These are phyloP conservation scores for Saccharomyces uvarum DNA, from an alignment of 1,139 yeast genomes.

Conservation along the genomic window DNA sequence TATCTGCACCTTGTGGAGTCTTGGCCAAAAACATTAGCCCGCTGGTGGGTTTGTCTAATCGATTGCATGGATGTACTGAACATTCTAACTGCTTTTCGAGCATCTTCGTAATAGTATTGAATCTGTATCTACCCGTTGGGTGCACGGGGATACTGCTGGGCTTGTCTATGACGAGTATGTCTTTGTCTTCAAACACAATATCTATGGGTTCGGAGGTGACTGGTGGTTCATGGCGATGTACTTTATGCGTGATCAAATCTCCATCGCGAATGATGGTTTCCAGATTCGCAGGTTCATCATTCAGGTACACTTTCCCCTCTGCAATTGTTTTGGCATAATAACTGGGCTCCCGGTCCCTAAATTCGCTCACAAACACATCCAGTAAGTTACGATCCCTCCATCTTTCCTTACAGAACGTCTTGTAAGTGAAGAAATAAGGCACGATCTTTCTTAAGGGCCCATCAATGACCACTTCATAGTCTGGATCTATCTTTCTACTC, in stretches of 20 bases:
- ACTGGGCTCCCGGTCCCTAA: slow-evolving; percentile 66
- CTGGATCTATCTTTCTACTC: slow-evolving; percentile 30
- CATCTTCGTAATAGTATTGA: slow-evolving; percentile 78
- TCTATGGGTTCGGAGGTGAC: slow-evolving; percentile 64
- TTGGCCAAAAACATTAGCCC: slow-evolving; percentile 92
- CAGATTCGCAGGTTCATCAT: slow-evolving; percentile 53
- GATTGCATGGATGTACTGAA: slow-evolving; percentile 77
- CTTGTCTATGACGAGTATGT: slow-evolving; percentile 77
- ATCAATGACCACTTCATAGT: slow-evolving; percentile 35
- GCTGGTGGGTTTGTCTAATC: slow-evolving; percentile 83
- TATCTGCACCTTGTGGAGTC: slow-evolving; percentile 71
- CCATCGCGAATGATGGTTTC: slow-evolving; percentile 73
- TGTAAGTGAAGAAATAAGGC: slow-evolving; percentile 82
- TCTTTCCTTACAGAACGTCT: slow-evolving; percentile 82
- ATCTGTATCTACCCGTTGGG: slow-evolving; percentile 88
- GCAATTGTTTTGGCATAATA: slow-evolving; percentile 64
- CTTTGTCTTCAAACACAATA: slow-evolving; percentile 72
- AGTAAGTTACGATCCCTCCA: slow-evolving; percentile 79
- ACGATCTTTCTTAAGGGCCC: slow-evolving; percentile 63
- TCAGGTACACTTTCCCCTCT: slow-evolving; percentile 66
- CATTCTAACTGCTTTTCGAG: slow-evolving; percentile 58
- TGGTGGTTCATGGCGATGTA: slow-evolving; percentile 88
- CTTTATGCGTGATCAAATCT: slow-evolving; percentile 71
- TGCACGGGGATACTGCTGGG: slow-evolving; percentile 95
- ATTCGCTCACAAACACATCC: slow-evolving; percentile 77